Conservation (phyloP, 2,329 filamentous ascomycete species). For the Pezicula radicicola region DNA sequence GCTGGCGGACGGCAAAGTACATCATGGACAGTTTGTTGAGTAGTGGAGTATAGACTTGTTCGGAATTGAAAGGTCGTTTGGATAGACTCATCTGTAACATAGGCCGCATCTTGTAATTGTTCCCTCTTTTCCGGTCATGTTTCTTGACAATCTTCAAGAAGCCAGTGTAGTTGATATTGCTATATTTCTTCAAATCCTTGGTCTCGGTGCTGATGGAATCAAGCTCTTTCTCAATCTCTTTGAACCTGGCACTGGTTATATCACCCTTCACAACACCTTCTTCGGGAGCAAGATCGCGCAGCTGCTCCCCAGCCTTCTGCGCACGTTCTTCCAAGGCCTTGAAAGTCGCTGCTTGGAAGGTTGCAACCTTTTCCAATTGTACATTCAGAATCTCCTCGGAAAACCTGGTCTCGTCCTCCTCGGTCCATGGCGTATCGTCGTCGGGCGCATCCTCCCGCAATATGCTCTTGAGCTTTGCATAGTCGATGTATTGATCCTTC, state of each 20-base stretch:
- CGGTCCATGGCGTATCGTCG: conserved; percentile 76
- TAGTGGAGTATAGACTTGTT: conserved; percentile 82
- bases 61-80: conserved; percentile 91
- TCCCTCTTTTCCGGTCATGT: conserved; percentile 89
- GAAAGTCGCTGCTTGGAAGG: conserved; percentile 81
- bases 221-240: conserved; percentile 74
- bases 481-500: conserved; percentile 94
- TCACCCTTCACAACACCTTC: conserved; percentile 49
- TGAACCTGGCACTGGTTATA: conserved; percentile 51
- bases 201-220: conserved; percentile 87
- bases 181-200: conserved; percentile 91
- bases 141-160: conserved; percentile 99
- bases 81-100: conserved; percentile 87
- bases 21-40: conserved; percentile 89
- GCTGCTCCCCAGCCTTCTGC: conserved; percentile 60
- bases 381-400: conserved; percentile 93
- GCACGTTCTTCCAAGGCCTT: conserved; percentile 51
- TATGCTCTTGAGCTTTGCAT: conserved; percentile 85
- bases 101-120: conserved; percentile 82
- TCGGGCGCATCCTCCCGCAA: conserved; percentile 68
- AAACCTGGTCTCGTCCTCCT: conserved; percentile 89
- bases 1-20: conserved; percentile 91
- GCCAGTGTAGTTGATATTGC: conserved; percentile 93
- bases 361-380: conserved; percentile 91
- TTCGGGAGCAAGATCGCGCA: conserved; percentile 74